phyloP scores from a whole-genome alignment of 148 eudicot species.

The Pharnaceum exiguum region DNA sequence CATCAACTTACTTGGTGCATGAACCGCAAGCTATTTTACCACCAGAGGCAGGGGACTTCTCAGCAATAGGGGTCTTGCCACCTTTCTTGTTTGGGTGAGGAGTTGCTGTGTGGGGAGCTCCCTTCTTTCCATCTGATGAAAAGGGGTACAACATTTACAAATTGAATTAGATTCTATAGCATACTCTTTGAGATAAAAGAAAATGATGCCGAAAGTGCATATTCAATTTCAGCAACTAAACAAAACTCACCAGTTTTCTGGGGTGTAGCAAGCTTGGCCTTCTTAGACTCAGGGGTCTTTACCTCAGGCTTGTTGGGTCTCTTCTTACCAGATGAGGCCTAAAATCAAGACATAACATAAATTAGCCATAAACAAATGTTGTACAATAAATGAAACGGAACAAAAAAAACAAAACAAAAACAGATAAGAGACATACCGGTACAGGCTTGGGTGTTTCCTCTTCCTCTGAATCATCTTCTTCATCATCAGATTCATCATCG shows the following conservation, averaged over 20 bases:
- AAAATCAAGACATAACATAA: background rate
- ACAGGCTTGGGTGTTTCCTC: slow-evolving; percentile 29
- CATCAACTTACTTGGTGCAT: slow-evolving; percentile 34
- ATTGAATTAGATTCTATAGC: too few species aligned
- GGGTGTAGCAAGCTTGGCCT: slow-evolving; percentile 45
- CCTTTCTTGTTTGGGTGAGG: slow-evolving; percentile 47
- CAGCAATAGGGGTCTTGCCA: slow-evolving; percentile 35
- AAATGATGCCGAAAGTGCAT: too few species aligned
- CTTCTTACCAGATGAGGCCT: slow-evolving; percentile 37
- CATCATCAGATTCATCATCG: slow-evolving; percentile 20
- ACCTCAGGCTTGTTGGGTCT: slow-evolving; percentile 32
- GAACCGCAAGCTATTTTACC: slow-evolving; percentile 30
- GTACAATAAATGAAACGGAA: too few species aligned
- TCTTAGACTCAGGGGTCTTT: slow-evolving; percentile 54
- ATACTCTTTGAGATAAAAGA: too few species aligned
- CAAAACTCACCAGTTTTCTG: slow-evolving; percentile 43
- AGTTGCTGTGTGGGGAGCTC: slow-evolving; percentile 34
- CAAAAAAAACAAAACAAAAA: background rate
- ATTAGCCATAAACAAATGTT: background rate
- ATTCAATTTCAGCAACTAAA: too few species aligned
- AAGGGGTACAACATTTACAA: too few species aligned
- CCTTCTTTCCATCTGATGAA: slow-evolving; percentile 55
- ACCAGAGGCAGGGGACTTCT: slow-evolving; percentile 45
- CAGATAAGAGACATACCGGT: background rate
- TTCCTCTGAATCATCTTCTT: slow-evolving; percentile 27